Evolutionary conservation across 768 basidiomycete species (phyloP).

Genomic region (Arthromyces matolae): DNA sequence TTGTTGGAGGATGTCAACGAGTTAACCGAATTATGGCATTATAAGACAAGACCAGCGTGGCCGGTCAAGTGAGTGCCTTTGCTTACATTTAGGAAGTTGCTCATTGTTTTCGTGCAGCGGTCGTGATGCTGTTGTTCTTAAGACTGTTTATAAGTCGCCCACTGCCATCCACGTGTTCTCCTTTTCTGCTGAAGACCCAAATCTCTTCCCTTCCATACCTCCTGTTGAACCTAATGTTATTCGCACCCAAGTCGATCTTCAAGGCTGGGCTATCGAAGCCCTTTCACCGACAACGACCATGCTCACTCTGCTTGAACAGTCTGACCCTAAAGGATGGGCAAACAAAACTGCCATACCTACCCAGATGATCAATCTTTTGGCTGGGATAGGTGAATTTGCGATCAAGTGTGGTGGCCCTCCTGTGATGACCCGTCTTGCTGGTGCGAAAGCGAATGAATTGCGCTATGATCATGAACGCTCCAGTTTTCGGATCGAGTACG

Average conservation of each 20-base stretch:
- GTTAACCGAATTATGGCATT: slow-evolving; percentile 90
- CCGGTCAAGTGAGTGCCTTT: slow-evolving; percentile 71
- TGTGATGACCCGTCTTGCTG: slow-evolving; percentile 76
- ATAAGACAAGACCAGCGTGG: slow-evolving; percentile 89
- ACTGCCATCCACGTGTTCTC: slow-evolving; percentile 93
- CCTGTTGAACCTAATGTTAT: slow-evolving; percentile 72
- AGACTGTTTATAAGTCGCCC: slow-evolving; percentile 96
- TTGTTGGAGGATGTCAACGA: slow-evolving; percentile 89
- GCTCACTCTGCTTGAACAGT: slow-evolving; percentile 92
- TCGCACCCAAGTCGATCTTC: slow-evolving; percentile 94
- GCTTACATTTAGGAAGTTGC: background rate
- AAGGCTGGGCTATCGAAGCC: slow-evolving; percentile 96
- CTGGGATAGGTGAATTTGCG: slow-evolving; percentile 92
- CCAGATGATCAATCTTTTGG: slow-evolving; percentile 87
- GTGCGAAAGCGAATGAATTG: slow-evolving; percentile 69
- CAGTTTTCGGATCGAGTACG: slow-evolving; percentile 82
- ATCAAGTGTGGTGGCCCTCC: slow-evolving; percentile 96
- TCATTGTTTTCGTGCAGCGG: slow-evolving; percentile 48
- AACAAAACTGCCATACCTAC: slow-evolving; percentile 91
- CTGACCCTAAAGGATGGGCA: slow-evolving; percentile 96
- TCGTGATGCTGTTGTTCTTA: slow-evolving; percentile 85
- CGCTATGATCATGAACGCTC: slow-evolving; percentile 87
- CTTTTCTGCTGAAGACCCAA: slow-evolving; percentile 88
- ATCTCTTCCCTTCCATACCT: slow-evolving; percentile 76
- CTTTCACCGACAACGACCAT: slow-evolving; percentile 93